These are phyloP conservation scores for Oryza glumipatula DNA, from an alignment of 176 grass and related monocot genomes.

Conservation along the genomic window DNA sequence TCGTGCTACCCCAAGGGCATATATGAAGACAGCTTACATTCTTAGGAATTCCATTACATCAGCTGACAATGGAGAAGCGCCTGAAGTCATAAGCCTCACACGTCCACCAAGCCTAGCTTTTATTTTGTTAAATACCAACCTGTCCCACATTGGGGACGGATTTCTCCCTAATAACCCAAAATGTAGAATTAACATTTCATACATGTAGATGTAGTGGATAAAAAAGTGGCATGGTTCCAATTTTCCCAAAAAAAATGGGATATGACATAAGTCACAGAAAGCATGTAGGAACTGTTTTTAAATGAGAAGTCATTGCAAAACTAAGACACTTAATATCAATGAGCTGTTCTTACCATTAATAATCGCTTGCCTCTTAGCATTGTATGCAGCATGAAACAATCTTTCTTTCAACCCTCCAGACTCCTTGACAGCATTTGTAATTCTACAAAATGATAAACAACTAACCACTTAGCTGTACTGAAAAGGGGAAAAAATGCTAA, in stretches of 20 bases:
- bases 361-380: conserved; percentile 69
- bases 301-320: background rate
- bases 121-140: conserved; percentile 98
- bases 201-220: background rate
- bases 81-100: conserved; percentile 86
- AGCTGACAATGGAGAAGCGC: conserved; percentile 87
- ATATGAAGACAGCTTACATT: conserved; percentile 66
- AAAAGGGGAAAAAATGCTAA: conserved; percentile 12
- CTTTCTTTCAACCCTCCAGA: conserved; percentile 75
- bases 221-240: too few species aligned
- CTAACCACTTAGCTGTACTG: background rate
- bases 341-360: conserved; percentile 50
- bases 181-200: conserved; percentile 14
- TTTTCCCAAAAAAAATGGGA: too few species aligned
- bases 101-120: conserved; percentile 87
- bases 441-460: conserved; percentile 47
- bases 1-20: conserved; percentile 13
- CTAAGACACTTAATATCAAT: background rate
- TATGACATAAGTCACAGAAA: background rate
- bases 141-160: conserved; percentile 94
- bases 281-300: background rate
- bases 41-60: conserved; percentile 97
- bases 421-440: conserved; percentile 91
- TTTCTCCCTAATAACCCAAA: conserved; percentile 59
- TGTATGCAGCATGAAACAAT: conserved; percentile 59